Evolutionary conservation across 2,329 filamentous ascomycete genomes (phyloP), one percentile per base, ranked within the genome.

Genomic region (Geosmithia flava): DNA sequence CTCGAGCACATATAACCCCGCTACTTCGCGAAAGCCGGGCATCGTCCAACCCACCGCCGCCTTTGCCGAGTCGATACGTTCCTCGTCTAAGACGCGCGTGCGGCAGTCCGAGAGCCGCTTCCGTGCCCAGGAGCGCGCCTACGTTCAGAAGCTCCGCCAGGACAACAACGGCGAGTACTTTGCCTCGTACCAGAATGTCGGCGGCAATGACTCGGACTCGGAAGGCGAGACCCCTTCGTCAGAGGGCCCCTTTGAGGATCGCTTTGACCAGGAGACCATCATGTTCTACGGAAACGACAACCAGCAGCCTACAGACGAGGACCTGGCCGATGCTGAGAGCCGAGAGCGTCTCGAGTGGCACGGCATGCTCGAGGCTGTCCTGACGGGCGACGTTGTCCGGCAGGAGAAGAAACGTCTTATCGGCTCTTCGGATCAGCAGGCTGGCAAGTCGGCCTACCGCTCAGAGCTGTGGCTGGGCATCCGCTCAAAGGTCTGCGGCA

Each of bases 381-480:
- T 98, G 55, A 96, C 90, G 1, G 93, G 93, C 54, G 93, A 98
- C 63, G 93, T 98, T 8, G 91, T 98, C 50, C 87, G 88, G 58
- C 93, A 98, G 65, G 93, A 98, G 68, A 98, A 98, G 74, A 95
- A 95, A 65, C 81, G 93, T 43, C 67, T 98, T 58, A 93, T 94
- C 55, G 90, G 88, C 44, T 83, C 87, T 3, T 72, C 74, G 13
- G 80, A 83, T 47, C 72, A 75, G 54, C 69, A 75, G 51, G 62
- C 68, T 8, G 75, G 72, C 48, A 77, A 77, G 53, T 72, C 77
- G 45, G 85, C 87, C 44, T 80, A 89, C 53, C 85, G 85, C 58
- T 78, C 80, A 30, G 85, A 87, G 60, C 75, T 97, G 19, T 98
- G 93, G 90, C 70, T 96, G 44, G 91, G 89, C 7, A 78, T 96